Conservation (phyloP, 2,329 filamentous ascomycete genomes). For the Cyclaneusma minus region DNA sequence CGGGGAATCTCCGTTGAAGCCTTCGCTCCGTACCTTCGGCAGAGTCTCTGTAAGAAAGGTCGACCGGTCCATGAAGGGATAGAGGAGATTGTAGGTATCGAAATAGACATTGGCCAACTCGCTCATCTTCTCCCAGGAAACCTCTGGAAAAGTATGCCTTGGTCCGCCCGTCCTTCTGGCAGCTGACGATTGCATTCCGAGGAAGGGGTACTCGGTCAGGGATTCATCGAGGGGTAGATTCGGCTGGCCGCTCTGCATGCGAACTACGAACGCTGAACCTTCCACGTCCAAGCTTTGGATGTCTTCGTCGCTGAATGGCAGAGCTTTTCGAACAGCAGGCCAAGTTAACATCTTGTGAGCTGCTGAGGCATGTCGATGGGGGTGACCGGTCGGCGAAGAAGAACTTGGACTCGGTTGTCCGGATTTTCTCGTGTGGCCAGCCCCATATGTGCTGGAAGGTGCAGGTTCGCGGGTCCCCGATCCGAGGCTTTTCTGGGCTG, state of each 20-base stretch:
- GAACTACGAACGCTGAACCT: constrained; percentile 21
- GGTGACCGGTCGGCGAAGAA: constrained; percentile 15
- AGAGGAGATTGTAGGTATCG: constrained; percentile 40
- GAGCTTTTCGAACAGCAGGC: constrained; percentile 25
- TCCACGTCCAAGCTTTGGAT: constrained; percentile 22
- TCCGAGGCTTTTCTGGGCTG: constrained; percentile 12
- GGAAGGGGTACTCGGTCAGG: constrained; percentile 11
- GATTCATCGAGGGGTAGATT: constrained; percentile 12
- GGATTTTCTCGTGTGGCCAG: constrained; percentile 5
- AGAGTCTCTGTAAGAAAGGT: constrained; percentile 33
- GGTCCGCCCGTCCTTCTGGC: constrained; percentile 11
- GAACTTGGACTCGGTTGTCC: constrained; percentile 8
- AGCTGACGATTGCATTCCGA: constrained; percentile 18
- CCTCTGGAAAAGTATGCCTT: constrained; percentile 14
- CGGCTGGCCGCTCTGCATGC: constrained; percentile 12
- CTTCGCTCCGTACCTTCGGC: constrained; percentile 26
- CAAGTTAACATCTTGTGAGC: constrained; percentile 37
- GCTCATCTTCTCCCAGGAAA: constrained; percentile 34
- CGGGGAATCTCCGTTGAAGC: constrained; percentile 31
- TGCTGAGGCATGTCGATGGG: constrained; percentile 18
- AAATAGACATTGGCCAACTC: constrained; percentile 38
- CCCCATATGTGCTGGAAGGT: constrained; percentile 11
- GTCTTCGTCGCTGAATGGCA: constrained; percentile 18
- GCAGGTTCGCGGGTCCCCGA: constrained; percentile 6
- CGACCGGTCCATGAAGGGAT: constrained; percentile 42